phyloP scores from a whole-genome alignment of 148 eudicot species.

The Fallopia convolvulus region DNA sequence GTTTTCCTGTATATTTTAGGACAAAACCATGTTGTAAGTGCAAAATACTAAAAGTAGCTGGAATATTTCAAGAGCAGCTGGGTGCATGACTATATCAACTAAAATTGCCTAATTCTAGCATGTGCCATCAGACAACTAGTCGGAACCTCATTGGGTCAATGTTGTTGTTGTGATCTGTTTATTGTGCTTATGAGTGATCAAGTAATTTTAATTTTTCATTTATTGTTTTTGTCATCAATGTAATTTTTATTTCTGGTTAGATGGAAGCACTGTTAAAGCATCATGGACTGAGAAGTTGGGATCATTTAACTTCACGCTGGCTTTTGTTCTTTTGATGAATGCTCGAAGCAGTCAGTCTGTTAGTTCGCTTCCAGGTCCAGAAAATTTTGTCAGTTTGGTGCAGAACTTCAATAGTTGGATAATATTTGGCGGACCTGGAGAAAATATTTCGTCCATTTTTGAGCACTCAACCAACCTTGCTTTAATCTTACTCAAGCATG shows the following conservation, averaged over 20 bases:
- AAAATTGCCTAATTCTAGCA: no score
- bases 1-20: neutral
- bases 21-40: neutral
- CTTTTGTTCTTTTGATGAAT: conserved; percentile 49
- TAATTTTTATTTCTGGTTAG: conserved; percentile 20
- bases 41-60: neutral
- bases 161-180: neutral
- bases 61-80: neutral
- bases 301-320: conserved; percentile 69
- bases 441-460: conserved; percentile 43
- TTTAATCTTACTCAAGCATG: conserved; percentile 57
- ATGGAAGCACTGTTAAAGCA: conserved; percentile 38
- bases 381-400: conserved; percentile 37
- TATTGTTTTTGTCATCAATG: neutral
- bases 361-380: conserved; percentile 47
- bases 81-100: neutral
- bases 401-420: conserved; percentile 79
- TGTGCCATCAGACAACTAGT: no score
- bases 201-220: neutral
- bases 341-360: conserved; percentile 26
- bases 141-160: neutral
- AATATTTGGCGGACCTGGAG: conserved; percentile 61
- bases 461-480: conserved; percentile 75
- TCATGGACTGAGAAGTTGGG: conserved; percentile 78
- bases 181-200: neutral